These are phyloP conservation scores for Bipolaris cookei DNA, from an alignment of 2,329 filamentous ascomycete species.

Conservation along the genomic window DNA sequence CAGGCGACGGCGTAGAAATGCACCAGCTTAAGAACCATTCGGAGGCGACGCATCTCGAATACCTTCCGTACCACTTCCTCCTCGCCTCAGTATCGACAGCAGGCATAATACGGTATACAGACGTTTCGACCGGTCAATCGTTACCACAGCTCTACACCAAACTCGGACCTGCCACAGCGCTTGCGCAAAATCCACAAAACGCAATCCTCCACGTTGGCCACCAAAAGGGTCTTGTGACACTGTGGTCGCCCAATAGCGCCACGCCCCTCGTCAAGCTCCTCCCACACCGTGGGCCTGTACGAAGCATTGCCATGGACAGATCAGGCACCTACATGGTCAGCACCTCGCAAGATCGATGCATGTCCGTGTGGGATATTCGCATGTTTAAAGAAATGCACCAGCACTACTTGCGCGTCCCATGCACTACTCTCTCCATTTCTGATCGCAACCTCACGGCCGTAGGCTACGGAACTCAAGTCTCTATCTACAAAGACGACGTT, in stretches of 20 bases:
- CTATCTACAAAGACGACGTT: slow-evolving; percentile 82
- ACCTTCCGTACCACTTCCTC: slow-evolving; percentile 94
- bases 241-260: slow-evolving; percentile 93
- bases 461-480: slow-evolving; percentile 87
- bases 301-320: slow-evolving; percentile 82
- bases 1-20: slow-evolving; percentile 85
- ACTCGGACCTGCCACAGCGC: slow-evolving; percentile 79
- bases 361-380: slow-evolving; percentile 95
- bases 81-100: slow-evolving; percentile 84
- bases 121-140: slow-evolving; percentile 89
- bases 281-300: slow-evolving; percentile 86
- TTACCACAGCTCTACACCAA: slow-evolving; percentile 85
- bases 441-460: slow-evolving; percentile 88
- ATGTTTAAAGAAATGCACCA: slow-evolving; percentile 92
- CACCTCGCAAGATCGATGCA: slow-evolving; percentile 84
- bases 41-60: slow-evolving; percentile 93
- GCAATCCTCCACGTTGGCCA: slow-evolving; percentile 91
- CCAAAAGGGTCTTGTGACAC: slow-evolving; percentile 89
- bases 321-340: slow-evolving; percentile 96
- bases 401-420: slow-evolving; percentile 84
- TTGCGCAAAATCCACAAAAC: slow-evolving; percentile 90
- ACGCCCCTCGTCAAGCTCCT: slow-evolving; percentile 90
- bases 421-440: slow-evolving; percentile 83
- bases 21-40: slow-evolving; percentile 90
- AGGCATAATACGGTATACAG: slow-evolving; percentile 87